A percentile compares a stretch with the other conserved stretches of the same genome.
Conservation (phyloP, 1,284 basidiomycete genomes). For the Acaromyces ingoldii region DNA sequence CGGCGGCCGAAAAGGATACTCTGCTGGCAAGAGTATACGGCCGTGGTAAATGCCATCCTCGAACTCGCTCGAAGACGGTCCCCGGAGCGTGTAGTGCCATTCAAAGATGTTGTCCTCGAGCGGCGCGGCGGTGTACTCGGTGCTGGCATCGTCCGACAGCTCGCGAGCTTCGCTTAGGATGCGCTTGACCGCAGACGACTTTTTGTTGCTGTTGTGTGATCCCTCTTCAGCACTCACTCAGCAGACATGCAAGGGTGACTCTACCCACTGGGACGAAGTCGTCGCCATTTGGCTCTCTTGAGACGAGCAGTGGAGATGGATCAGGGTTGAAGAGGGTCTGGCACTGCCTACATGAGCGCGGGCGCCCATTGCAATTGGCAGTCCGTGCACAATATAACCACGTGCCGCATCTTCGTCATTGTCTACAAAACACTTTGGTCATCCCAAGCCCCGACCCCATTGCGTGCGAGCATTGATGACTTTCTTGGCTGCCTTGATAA, state of each 20-base stretch:
- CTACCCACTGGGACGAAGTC: slow-evolving; percentile 5
- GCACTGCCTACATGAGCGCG: too few relatives aligned
- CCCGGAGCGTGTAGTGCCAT: slow-evolving; percentile 95
- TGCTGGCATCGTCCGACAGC: slow-evolving; percentile 70
- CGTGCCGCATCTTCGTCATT: too few relatives aligned
- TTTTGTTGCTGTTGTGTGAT: slow-evolving; percentile 24
- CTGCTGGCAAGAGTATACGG: slow-evolving; percentile 79
- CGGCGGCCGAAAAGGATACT: slow-evolving; percentile 90
- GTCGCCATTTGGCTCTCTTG: too few relatives aligned
- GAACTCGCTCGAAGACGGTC: slow-evolving; percentile 57
- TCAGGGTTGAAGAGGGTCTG: too few relatives aligned
- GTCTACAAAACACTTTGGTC: too few relatives aligned
- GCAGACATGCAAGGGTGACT: neutral
- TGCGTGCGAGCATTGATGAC: too few relatives aligned
- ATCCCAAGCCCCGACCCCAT: too few relatives aligned
- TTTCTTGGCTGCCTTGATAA: too few relatives aligned
- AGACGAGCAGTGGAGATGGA: too few relatives aligned
- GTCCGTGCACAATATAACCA: too few relatives aligned
- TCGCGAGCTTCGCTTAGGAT: slow-evolving; percentile 94
- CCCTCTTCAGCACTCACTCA: neutral
- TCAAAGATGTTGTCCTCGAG: slow-evolving; percentile 65
- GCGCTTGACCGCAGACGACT: slow-evolving; percentile 78
- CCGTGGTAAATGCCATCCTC: slow-evolving; percentile 68
- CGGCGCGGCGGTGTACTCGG: slow-evolving; percentile 78
- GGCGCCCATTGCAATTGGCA: too few relatives aligned